Percentiles rank a stretch among this genome's conserved stretches.
Evolutionary conservation across 2,329 filamentous ascomycete genomes (phyloP).

Genomic region (Rosellinia necatrix): DNA sequence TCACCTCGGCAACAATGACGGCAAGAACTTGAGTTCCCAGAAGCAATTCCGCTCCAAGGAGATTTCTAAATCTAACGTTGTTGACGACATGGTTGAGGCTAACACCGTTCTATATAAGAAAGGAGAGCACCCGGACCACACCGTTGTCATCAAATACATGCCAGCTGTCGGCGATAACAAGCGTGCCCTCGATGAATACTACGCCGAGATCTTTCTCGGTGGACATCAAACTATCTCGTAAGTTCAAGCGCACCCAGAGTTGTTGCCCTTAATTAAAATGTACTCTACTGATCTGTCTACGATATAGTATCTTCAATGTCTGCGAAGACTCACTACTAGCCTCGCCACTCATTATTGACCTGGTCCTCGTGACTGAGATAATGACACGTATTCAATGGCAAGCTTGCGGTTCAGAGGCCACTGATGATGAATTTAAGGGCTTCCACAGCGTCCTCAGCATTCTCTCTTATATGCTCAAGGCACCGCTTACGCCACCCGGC

Average conservation of each 20-base stretch:
- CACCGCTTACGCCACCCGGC: constrained; percentile 89
- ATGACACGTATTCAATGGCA: constrained; percentile 99
- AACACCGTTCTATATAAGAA: constrained; percentile 89
- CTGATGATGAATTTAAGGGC: constrained; percentile 73
- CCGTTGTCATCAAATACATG: constrained; percentile 99
- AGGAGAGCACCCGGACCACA: constrained; percentile 96
- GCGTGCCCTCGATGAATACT: constrained; percentile 98
- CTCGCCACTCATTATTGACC: constrained; percentile 94
- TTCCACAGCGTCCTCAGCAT: constrained; percentile 98
- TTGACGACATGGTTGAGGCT: constrained; percentile 98
- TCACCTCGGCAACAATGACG: constrained; percentile 98
- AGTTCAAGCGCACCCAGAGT: constrained; percentile 37
- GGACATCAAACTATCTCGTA: constrained; percentile 95
- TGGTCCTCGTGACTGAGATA: constrained; percentile 91
- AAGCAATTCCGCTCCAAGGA: constrained; percentile 99
- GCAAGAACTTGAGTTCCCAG: constrained; percentile 97
- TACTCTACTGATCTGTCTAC: neutral
- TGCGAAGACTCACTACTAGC: constrained; percentile 98
- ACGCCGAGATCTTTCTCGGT: constrained; percentile 98
- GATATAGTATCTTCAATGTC: constrained; percentile 87
- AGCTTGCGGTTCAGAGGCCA: constrained; percentile 56
- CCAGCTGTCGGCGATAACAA: constrained; percentile 98
- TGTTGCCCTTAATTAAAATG: neutral
- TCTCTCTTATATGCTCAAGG: constrained; percentile 98
- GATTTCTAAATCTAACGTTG: constrained; percentile 98